These are phyloP conservation scores for Suillus plorans DNA, from an alignment of 768 basidiomycete genomes.

Conservation along the genomic window DNA sequence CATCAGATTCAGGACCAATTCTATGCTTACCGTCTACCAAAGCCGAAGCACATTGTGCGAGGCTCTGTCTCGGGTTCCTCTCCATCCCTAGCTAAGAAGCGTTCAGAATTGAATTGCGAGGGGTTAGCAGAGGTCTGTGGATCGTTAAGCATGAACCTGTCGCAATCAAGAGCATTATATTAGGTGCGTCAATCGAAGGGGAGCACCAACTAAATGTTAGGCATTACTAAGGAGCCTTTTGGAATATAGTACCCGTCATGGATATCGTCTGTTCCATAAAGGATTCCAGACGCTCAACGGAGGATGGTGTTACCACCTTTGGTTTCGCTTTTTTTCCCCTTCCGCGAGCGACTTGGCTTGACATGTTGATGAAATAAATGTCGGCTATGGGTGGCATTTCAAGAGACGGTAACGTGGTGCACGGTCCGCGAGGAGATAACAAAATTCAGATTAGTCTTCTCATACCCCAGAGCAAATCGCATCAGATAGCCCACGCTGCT, in stretches of 20 bases:
- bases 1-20: neutral
- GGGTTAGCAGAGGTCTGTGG: neutral
- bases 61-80: neutral
- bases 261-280: neutral
- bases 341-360: too few species aligned
- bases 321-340: neutral
- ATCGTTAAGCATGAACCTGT: neutral
- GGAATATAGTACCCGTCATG: neutral
- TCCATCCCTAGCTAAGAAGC: neutral
- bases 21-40: neutral
- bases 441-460: too few species aligned
- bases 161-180: neutral
- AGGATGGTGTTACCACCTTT: neutral
- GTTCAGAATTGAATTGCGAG: neutral
- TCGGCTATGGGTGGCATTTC: too few species aligned
- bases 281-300: too few species aligned
- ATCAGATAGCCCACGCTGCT: too few species aligned
- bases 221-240: neutral
- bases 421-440: too few species aligned
- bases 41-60: neutral
- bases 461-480: too few species aligned
- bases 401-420: too few species aligned
- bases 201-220: neutral
- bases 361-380: too few species aligned
- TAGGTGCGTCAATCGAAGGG: neutral